phyloP scores from a whole-genome alignment of 2,329 filamentous ascomycete species.

The Cercospora sp. region DNA sequence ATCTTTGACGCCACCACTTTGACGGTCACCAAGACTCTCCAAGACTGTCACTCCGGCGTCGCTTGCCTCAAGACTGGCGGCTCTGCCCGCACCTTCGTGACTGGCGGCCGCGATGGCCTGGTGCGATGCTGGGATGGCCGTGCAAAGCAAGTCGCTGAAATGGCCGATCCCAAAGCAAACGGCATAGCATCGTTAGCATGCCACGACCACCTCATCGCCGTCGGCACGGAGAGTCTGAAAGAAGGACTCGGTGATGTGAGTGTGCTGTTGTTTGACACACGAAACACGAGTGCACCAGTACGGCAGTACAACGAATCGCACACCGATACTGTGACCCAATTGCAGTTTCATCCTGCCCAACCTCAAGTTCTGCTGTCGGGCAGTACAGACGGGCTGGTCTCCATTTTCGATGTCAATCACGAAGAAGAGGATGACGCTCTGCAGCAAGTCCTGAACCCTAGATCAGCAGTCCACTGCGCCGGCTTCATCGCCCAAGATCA shows the following conservation, averaged over 20 bases:
- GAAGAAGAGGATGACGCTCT: conserved; percentile 75
- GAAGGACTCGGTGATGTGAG: conserved; percentile 43
- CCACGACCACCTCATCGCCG: conserved; percentile 62
- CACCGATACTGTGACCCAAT: conserved; percentile 61
- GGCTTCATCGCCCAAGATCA: conserved; percentile 66
- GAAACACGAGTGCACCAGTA: conserved; percentile 41
- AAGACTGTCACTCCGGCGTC: conserved; percentile 61
- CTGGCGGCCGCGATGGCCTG: conserved; percentile 69
- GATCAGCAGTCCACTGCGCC: conserved; percentile 71
- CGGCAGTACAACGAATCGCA: conserved; percentile 49
- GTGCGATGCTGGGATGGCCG: conserved; percentile 44
- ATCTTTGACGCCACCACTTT: conserved; percentile 63
- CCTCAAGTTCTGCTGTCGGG: conserved; percentile 68
- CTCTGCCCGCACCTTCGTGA: conserved; percentile 55
- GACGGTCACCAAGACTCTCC: conserved; percentile 51
- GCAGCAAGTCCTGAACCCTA: conserved; percentile 75
- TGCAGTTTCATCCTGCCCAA: conserved; percentile 49
- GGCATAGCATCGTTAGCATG: conserved; percentile 67
- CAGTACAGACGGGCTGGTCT: conserved; percentile 77
- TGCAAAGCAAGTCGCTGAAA: conserved; percentile 24
- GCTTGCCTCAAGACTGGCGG: conserved; percentile 57
- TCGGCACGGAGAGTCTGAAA: conserved; percentile 63
- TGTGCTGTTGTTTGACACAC: conserved; percentile 44
- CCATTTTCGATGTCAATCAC: conserved; percentile 70
- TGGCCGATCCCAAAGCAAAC: conserved; percentile 47